Percentiles rank a stretch among this genome's conserved stretches.
Evolutionary conservation across 2,329 filamentous ascomycete species (phyloP).

Genomic region (Endothia cerciana): DNA sequence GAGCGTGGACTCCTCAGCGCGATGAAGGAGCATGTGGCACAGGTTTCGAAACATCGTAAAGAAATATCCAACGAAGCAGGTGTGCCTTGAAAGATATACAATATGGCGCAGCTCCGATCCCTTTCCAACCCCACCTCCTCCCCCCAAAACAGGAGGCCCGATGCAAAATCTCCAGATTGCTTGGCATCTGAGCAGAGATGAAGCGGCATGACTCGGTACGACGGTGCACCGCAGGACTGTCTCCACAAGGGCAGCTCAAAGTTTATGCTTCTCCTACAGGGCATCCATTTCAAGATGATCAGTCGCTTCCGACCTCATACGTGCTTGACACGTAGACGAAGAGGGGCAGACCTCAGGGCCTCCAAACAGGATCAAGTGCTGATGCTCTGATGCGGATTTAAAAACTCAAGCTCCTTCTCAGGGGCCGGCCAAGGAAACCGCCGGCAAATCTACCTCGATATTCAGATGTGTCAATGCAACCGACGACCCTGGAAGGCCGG

Average conservation of each 20-base stretch:
- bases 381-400: not conserved
- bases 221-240: not conserved
- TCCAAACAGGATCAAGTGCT: not conserved
- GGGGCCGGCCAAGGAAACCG: not conserved
- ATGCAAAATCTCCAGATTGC: not conserved
- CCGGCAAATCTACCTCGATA: not conserved
- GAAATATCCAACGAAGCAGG: not conserved
- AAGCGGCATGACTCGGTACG: not conserved
- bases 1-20: not conserved
- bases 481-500: too few relatives aligned
- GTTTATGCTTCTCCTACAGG: not conserved
- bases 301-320: too few relatives aligned
- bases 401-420: not conserved
- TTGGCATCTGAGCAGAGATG: not conserved
- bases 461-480: too few relatives aligned
- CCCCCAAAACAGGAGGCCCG: not conserved
- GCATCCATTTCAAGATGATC: too few relatives aligned
- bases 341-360: not conserved
- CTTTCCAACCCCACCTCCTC: not conserved
- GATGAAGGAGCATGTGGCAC: not conserved
- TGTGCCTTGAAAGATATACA: too few relatives aligned
- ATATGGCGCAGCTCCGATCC: not conserved
- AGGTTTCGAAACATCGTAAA: not conserved
- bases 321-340: too few relatives aligned
- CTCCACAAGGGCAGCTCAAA: not conserved